phyloP scores from a whole-genome alignment of 2,329 filamentous ascomycete genomes.

The Thielaviopsis ethacetica region DNA sequence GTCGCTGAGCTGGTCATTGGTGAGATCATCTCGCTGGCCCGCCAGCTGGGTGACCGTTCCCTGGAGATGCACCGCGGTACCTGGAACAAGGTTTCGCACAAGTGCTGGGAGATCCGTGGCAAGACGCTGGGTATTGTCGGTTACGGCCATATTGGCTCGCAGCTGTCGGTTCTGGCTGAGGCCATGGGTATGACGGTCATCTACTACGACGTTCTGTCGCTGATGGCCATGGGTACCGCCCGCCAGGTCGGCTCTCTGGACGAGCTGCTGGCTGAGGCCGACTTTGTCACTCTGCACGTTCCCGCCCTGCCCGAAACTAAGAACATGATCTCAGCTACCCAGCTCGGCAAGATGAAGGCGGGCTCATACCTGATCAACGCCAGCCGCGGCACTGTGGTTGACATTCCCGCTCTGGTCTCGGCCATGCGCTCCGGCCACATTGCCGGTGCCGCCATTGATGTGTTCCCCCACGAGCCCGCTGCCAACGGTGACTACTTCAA shows the following conservation, averaged over 20 bases:
- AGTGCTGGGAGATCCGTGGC: slow-evolving; percentile 95
- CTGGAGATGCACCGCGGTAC: slow-evolving; percentile 85
- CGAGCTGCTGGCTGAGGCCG: slow-evolving; percentile 58
- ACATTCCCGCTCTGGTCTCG: slow-evolving; percentile 81
- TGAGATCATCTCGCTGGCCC: slow-evolving; percentile 81
- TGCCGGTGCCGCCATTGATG: slow-evolving; percentile 88
- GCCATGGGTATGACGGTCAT: slow-evolving; percentile 97
- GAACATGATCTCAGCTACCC: slow-evolving; percentile 67
- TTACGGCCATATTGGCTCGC: slow-evolving; percentile 93
- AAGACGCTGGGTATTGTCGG: slow-evolving; percentile 93
- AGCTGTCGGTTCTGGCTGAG: slow-evolving; percentile 88
- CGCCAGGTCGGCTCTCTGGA: slow-evolving; percentile 67
- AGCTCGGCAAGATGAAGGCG: slow-evolving; percentile 80
- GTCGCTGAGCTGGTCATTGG: slow-evolving; percentile 92
- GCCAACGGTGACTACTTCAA: slow-evolving; percentile 94
- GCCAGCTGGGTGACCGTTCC: slow-evolving; percentile 84
- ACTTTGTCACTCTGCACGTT: slow-evolving; percentile 91
- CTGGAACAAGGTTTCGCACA: slow-evolving; percentile 95
- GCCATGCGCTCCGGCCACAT: slow-evolving; percentile 75
- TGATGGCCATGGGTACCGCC: slow-evolving; percentile 86
- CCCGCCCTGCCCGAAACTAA: slow-evolving; percentile 86
- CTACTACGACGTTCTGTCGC: slow-evolving; percentile 86
- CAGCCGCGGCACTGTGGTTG: slow-evolving; percentile 80
- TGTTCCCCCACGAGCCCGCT: slow-evolving; percentile 85
- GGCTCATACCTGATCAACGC: slow-evolving; percentile 95